A percentile compares a stretch with the other conserved stretches of the same genome.
Evolutionary conservation across 1,139 yeast species (phyloP).

Genomic region (Lodderomyces oxycetoniae): DNA sequence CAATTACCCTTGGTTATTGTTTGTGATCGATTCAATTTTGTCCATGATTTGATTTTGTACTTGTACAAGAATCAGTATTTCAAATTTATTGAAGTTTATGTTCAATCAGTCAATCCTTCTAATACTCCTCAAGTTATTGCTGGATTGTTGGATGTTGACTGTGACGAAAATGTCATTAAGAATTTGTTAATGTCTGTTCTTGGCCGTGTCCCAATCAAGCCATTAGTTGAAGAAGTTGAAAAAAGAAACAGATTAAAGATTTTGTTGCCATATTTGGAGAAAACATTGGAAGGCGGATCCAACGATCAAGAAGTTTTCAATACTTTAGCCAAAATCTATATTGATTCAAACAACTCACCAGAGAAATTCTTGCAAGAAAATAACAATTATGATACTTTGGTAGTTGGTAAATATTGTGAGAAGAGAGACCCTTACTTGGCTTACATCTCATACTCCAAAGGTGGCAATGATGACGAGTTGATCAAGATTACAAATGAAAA

Average conservation of each 20-base stretch:
- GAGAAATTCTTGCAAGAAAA: conserved; percentile 95
- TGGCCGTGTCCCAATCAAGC: conserved; percentile 91
- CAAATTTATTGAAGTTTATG: conserved; percentile 95
- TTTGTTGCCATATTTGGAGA: conserved; percentile 87
- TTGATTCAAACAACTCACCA: conserved; percentile 95
- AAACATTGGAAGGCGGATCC: conserved; percentile 81
- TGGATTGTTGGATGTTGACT: conserved; percentile 92
- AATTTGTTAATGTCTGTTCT: conserved; percentile 76
- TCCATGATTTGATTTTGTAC: conserved; percentile 89
- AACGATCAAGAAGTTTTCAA: conserved; percentile 90
- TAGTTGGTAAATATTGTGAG: conserved; percentile 97
- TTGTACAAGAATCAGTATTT: conserved; percentile 92
- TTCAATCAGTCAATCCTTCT: conserved; percentile 93
- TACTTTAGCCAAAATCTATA: conserved; percentile 94
- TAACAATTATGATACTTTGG: conserved; percentile 79
- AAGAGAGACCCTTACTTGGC: conserved; percentile 98
- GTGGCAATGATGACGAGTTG: conserved; percentile 84
- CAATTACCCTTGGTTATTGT: conserved; percentile 96
- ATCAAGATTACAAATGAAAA: conserved; percentile 91
- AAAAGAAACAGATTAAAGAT: conserved; percentile 91
- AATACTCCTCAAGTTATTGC: conserved; percentile 97
- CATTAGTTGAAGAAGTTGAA: conserved; percentile 90
- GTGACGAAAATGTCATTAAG: conserved; percentile 87
- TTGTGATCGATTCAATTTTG: conserved; percentile 87
- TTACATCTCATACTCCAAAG: conserved; percentile 94